phyloP scores from a whole-genome alignment of 1,284 basidiomycete species.

The Tilletiopsis washingtonensis region DNA sequence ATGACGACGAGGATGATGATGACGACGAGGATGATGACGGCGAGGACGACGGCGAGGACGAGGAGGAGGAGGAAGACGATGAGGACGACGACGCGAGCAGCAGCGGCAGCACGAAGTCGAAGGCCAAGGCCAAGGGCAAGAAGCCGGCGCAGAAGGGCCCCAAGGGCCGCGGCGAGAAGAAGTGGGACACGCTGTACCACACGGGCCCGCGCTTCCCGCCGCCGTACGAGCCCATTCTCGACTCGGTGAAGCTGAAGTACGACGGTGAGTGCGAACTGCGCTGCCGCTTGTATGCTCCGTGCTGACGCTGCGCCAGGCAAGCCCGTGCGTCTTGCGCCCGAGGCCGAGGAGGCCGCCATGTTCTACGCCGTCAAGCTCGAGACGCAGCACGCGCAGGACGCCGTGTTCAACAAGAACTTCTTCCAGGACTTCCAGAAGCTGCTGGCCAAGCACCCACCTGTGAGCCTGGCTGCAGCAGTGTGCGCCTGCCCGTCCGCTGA shows the following conservation, averaged over 20 bases:
- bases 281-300: not conserved
- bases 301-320: constrained; percentile 60
- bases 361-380: constrained; percentile 92
- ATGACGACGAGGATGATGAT: constrained; percentile 19
- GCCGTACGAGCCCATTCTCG: constrained; percentile 78
- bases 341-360: constrained; percentile 90
- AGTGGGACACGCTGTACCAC: constrained; percentile 91
- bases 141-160: constrained; percentile 13
- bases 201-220: constrained; percentile 93
- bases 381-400: constrained; percentile 84
- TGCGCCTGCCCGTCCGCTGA: not conserved
- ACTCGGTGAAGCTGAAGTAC: constrained; percentile 87
- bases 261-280: constrained; percentile 59
- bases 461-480: too few relatives aligned
- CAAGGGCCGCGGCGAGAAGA: constrained; percentile 43
- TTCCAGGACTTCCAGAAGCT: constrained; percentile 81
- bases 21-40: constrained; percentile 21
- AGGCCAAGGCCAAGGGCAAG: constrained; percentile 29
- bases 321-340: constrained; percentile 67
- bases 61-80: constrained; percentile 52
- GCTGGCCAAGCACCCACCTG: constrained; percentile 70
- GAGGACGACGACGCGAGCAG: constrained; percentile 53
- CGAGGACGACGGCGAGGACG: constrained; percentile 24
- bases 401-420: constrained; percentile 88
- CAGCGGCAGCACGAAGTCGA: constrained; percentile 52